These are phyloP conservation scores for Paramecium caudatum DNA, from an alignment of 73 alveolate genomes.

Conservation along the genomic window DNA sequence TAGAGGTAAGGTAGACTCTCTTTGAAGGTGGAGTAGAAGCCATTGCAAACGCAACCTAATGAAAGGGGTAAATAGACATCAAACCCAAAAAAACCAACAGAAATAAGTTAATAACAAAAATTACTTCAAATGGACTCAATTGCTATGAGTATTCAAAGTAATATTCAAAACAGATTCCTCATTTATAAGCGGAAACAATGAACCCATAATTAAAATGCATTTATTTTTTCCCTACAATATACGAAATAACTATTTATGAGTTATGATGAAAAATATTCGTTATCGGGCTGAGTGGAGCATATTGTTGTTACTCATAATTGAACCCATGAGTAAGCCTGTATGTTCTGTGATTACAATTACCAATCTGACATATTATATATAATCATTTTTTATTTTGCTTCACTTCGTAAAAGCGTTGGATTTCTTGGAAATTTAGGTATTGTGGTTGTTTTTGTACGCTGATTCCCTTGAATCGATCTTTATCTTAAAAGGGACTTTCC, in stretches of 20 bases:
- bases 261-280: slow-evolving; percentile 53
- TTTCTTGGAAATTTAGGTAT: no score
- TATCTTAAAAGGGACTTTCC: no score
- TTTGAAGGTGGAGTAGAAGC: background rate
- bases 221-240: slow-evolving; percentile 34
- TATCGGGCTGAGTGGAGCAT: slow-evolving; percentile 40
- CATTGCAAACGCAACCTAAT: background rate
- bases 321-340: slow-evolving; percentile 59
- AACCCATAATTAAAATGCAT: slow-evolving; percentile 31
- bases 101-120: background rate
- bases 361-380: slow-evolving; percentile 54
- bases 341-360: slow-evolving; percentile 28
- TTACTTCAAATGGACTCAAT: slow-evolving; percentile 15
- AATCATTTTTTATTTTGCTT: no score
- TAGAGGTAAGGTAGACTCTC: slow-evolving; percentile 26
- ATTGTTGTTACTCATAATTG: slow-evolving; percentile 39
- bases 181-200: slow-evolving; percentile 18
- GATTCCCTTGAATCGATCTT: no score
- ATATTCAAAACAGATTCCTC: slow-evolving; percentile 14
- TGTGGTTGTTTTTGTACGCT: no score
- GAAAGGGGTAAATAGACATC: background rate
- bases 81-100: slow-evolving; percentile 6
- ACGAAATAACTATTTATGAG: background rate
- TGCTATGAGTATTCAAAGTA: background rate
- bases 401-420: no score